Percentiles rank a stretch among this genome's conserved stretches.
Conservation (phyloP, 257 asterid species). For the Ballota nigra region DNA sequence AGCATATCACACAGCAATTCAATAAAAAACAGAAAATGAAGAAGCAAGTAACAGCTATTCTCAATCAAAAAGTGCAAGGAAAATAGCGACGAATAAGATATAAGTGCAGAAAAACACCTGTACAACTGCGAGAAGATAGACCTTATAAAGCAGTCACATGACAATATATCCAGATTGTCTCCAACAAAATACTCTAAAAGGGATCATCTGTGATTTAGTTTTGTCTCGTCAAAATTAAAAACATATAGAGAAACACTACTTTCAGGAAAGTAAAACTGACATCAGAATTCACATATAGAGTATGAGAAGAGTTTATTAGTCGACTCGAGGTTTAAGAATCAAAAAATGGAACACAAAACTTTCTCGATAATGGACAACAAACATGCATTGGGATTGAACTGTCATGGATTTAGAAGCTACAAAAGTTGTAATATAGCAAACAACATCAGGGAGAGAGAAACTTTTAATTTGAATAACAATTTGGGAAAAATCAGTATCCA, state of each 20-base stretch:
- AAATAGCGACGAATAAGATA: conserved; percentile 20
- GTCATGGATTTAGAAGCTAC: neutral
- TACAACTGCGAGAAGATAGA: conserved; percentile 46
- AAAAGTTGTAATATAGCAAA: neutral
- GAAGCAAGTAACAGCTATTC: neutral
- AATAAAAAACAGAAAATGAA: conserved; percentile 1
- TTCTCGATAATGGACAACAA: neutral
- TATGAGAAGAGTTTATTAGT: conserved; percentile 4
- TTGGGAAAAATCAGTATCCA: neutral
- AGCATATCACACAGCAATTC: conserved; percentile 21
- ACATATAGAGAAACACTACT: conserved; percentile 28
- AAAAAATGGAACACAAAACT: conserved; percentile 15
- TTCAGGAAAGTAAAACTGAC: conserved; percentile 18
- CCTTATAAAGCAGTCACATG: conserved; percentile 66
- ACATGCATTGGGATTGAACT: neutral
- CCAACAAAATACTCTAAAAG: conserved; percentile 60
- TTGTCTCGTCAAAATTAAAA: conserved; percentile 44
- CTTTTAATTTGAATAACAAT: neutral
- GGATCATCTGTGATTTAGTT: conserved; percentile 65
- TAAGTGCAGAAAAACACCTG: conserved; percentile 68
- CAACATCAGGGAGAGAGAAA: neutral
- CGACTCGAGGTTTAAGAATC: conserved; percentile 1
- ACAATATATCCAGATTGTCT: conserved; percentile 56
- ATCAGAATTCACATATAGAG: conserved; percentile 11
- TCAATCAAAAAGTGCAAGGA: conserved; percentile 11